Evolutionary conservation across 306 rosid species (phyloP), one percentile per base, ranked within the genome.

Genomic region (Styphnolobium japonicum): DNA sequence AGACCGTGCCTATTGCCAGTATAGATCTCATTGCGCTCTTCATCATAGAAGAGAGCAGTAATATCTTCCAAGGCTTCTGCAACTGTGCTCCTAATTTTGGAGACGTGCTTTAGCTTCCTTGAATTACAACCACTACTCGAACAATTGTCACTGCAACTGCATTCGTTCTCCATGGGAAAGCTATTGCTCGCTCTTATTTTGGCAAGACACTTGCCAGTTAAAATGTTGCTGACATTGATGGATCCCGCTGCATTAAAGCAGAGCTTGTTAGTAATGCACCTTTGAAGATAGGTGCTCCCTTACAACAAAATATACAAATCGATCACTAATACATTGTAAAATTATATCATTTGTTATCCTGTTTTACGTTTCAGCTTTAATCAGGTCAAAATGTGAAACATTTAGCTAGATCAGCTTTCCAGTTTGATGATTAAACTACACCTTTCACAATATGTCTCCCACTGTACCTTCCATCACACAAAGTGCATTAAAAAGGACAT

Each of bases 21-120:
- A 67, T 94, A 92, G 73, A 94, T 94, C 86, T 94, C 98, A 10
- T 92, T 94, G 53, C 97, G 93, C 74, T 94, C 97, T 86, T 94
- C 98, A 11, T 94, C 98, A 6, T 92, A 94, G 88, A 92, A 94
- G 60, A 94, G 97, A 45, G 98, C 98, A 33, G 97, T 94, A 66
- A 92, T 94, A 78, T 94, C 98, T 87, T 94, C 98, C 93, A 92
- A 85, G 75, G 98, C 98, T 86, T 92, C 97, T 4, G 90, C 89
- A 3, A 89, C 97, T 5, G 94, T 87, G 87, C 92, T 92, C 53
- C 93, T 85, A 68, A 90, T 84, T 86, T 86, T 85, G 73, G 93
- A 83, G 52, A 78, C 51, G 36, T 3, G 81, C 27, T 81, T 72
- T 48, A 56, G 86, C 63, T 89, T 94, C 81, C 67, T 87, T 19